Conservation (phyloP, 192 early-diverging fungal species). For the Mortierella hygrophila region DNA sequence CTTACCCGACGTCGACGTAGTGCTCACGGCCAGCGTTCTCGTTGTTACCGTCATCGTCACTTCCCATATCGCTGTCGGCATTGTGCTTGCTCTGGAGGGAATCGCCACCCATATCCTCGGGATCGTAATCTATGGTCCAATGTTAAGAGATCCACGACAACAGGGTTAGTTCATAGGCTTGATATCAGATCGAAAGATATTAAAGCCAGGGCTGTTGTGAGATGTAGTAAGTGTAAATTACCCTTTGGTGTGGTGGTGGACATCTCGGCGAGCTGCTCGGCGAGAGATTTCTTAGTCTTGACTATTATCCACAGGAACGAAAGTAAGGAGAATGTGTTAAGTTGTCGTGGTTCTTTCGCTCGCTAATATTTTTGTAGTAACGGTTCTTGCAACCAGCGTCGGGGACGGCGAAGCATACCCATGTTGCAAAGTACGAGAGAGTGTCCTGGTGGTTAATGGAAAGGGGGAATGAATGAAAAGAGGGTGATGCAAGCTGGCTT, state of each 20-base stretch:
- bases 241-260: slow-evolving; percentile 68
- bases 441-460: slow-evolving; percentile 1
- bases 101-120: slow-evolving; percentile 73
- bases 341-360: not conserved
- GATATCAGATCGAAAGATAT: not conserved
- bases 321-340: not conserved
- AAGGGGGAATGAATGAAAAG: not conserved
- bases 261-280: slow-evolving; percentile 65
- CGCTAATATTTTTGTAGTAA: not conserved
- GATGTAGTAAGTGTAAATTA: slow-evolving; percentile 13
- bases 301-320: slow-evolving; percentile 13
- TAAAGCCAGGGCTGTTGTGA: not conserved
- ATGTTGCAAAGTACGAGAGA: not conserved
- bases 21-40: slow-evolving; percentile 71
- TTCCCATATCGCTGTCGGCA: slow-evolving; percentile 62
- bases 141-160: not conserved
- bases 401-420: not conserved
- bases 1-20: slow-evolving; percentile 76
- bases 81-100: slow-evolving; percentile 58
- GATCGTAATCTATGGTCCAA: slow-evolving; percentile 71
- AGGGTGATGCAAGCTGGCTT: not conserved
- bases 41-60: slow-evolving; percentile 61
- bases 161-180: not conserved
- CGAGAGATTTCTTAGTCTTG: slow-evolving; percentile 60
- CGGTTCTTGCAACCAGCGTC: not conserved